Conservation (phyloP, 192 early-diverging fungal genomes). For the Linnemannia schmuckeri region DNA sequence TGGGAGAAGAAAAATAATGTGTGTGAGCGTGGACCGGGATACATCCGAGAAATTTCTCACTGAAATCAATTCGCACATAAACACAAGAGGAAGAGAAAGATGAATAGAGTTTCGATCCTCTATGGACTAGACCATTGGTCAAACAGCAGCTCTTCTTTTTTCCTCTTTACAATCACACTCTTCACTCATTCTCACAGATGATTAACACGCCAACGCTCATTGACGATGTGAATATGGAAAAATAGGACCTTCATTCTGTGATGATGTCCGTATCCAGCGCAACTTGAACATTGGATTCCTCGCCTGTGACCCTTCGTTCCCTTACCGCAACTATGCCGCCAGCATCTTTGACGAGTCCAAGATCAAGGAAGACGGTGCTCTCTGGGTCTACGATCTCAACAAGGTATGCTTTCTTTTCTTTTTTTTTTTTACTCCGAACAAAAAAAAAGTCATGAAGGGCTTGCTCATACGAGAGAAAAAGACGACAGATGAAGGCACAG, state of each 20-base stretch:
- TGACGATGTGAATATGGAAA: background rate
- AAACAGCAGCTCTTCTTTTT: background rate
- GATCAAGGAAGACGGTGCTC: constrained; percentile 44
- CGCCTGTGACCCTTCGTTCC: constrained; percentile 46
- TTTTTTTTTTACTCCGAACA: background rate
- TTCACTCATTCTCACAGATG: background rate
- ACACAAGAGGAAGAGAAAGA: background rate
- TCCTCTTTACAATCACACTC: background rate
- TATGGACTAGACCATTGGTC: background rate
- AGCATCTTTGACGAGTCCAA: constrained; percentile 50
- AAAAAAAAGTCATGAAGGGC: background rate
- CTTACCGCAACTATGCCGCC: constrained; percentile 54
- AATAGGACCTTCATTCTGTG: constrained; percentile 39
- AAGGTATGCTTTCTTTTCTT: constrained; percentile 25
- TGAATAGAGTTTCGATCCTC: constrained; percentile 9
- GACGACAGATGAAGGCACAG: background rate
- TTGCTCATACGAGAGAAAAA: background rate
- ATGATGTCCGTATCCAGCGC: constrained; percentile 54
- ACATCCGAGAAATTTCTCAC: constrained; percentile 4
- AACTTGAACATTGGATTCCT: constrained; percentile 45
- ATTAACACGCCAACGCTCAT: background rate
- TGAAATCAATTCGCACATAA: background rate
- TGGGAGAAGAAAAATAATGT: background rate
- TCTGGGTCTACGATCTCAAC: constrained; percentile 51
- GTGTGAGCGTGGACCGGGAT: background rate